A percentile compares a stretch with the other conserved stretches of the same genome.
phyloP scores from a whole-genome alignment of 768 basidiomycete genomes.

The Leucocoprinus birnbaumii region DNA sequence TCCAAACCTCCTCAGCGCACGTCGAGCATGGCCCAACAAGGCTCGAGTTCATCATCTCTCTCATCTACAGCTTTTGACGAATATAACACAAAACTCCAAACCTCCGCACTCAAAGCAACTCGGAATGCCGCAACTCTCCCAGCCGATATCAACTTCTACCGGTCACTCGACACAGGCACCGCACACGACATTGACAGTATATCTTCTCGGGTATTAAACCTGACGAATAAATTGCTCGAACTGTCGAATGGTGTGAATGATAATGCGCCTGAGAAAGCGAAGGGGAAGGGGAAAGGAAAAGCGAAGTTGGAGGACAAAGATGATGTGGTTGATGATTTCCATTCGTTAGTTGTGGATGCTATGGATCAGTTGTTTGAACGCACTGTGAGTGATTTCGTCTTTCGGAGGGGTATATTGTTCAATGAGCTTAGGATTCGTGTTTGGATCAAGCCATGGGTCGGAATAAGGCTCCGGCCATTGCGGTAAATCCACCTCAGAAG shows the following conservation, averaged over 20 bases:
- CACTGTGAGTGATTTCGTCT: conserved; percentile 47
- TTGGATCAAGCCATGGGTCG: conserved; percentile 75
- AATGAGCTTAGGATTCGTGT: conserved; percentile 62
- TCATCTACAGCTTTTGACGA: conserved; percentile 3
- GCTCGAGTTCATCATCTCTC: background rate
- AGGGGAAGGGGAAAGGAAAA: conserved; percentile 58
- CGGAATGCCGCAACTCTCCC: conserved; percentile 61
- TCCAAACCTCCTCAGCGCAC: background rate
- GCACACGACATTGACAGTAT: conserved; percentile 69
- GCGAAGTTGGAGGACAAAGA: conserved; percentile 62
- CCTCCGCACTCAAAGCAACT: conserved; percentile 59
- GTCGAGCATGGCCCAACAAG: background rate
- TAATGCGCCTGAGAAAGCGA: conserved; percentile 19
- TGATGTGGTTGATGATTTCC: conserved; percentile 82
- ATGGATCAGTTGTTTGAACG: conserved; percentile 86
- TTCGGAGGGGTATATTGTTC: background rate
- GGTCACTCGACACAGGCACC: conserved; percentile 74
- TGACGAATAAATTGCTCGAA: conserved; percentile 63
- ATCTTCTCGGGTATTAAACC: conserved; percentile 58
- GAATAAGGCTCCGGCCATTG: conserved; percentile 66
- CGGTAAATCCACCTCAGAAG: conserved; percentile 41
- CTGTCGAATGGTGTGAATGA: conserved; percentile 44
- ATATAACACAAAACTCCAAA: conserved; percentile 49
- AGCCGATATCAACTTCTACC: conserved; percentile 82
- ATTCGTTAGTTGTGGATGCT: conserved; percentile 71